Base-by-base conservation (phyloP, 2,329 filamentous ascomycete genomes). In the Xylariomycetidae sp. region DNA sequence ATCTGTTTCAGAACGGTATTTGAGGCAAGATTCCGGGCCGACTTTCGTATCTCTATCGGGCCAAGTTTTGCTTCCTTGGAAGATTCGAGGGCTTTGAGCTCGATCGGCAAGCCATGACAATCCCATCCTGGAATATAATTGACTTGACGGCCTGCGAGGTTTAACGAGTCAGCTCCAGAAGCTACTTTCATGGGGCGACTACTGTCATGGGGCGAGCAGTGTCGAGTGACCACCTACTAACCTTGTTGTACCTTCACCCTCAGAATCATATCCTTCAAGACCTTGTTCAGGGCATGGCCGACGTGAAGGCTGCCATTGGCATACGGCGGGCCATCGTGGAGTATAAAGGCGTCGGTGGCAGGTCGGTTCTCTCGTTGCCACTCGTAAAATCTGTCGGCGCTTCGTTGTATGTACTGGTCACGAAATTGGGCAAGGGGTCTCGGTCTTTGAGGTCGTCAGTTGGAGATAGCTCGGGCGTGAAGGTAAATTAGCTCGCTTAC, bases 241-340 rank as follows among this genome's bases (percentile, higher is more conserved):
- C 50, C 92, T 53, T 82, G 74, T 40, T 85, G 79, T 40, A 97
- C 67, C 63, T 95, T 80, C 41, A 83, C 80, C 25, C 92, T 78
- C 48, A 88, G 72, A 41, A 94, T 86, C 52, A 97, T 85, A 62
- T 98, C 92, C 67, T 98, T 98, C 39, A 95, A 70, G 48, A 97
- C 83, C 65, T 98, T 98, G 63, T 98, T 98, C 55, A 98, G 68
- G 22, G 92, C 88, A 68, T 98, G 92, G 3, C 92, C 92, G 40
- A 94, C 80, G 54, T 98, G 92, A 8, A 98, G 74, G 27, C 74
- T 76, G 11, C 92, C 92, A 64, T 98, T 98, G 44, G 92, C 92
- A 58, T 97, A 98, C 0, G 92, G 92, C 0, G 92, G 92, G 1
- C 92, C 92, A 78, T 98, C 92, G 56, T 97, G 92, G 7, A 98